phyloP scores from a whole-genome alignment of 345 rosid species.

The Brassica incana region DNA sequence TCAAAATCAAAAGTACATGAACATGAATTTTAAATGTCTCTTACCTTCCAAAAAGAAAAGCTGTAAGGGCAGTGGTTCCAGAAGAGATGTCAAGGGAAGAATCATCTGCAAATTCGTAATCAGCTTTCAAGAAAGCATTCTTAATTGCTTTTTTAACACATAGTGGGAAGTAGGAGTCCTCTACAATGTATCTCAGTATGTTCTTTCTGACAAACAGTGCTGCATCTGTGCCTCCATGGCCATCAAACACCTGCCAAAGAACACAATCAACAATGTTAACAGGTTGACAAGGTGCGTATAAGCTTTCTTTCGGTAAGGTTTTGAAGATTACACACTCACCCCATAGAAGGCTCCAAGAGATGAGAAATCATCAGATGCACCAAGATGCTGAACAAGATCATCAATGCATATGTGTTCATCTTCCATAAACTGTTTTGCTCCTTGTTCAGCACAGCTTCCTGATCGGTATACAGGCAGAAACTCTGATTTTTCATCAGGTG shows the following conservation, averaged over 20 bases:
- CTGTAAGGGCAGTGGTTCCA: constrained; percentile 89
- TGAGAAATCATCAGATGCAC: constrained; percentile 47
- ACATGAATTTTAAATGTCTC: background rate
- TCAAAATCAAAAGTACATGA: constrained; percentile 5
- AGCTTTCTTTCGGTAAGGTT: constrained; percentile 4
- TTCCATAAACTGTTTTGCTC: constrained; percentile 90
- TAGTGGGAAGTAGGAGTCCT: constrained; percentile 78
- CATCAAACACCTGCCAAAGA: constrained; percentile 82
- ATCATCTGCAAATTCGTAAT: constrained; percentile 87
- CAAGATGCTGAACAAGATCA: constrained; percentile 68
- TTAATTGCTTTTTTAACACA: constrained; percentile 74
- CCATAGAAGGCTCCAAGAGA: constrained; percentile 92
- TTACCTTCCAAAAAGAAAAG: constrained; percentile 80
- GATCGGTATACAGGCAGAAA: constrained; percentile 70
- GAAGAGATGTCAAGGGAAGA: constrained; percentile 89
- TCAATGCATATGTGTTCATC: constrained; percentile 92
- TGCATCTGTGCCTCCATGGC: constrained; percentile 97
- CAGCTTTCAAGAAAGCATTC: constrained; percentile 82
- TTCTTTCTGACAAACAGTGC: constrained; percentile 73
- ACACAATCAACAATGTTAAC: constrained; percentile 17
- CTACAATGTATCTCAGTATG: constrained; percentile 71
- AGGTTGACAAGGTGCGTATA: background rate
- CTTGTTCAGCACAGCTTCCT: constrained; percentile 92
- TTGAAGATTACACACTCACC: constrained; percentile 49
- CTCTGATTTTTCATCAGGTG: constrained; percentile 55